These are phyloP conservation scores for Fraxinus anomala DNA, from an alignment of 257 asterid species.

Conservation along the genomic window DNA sequence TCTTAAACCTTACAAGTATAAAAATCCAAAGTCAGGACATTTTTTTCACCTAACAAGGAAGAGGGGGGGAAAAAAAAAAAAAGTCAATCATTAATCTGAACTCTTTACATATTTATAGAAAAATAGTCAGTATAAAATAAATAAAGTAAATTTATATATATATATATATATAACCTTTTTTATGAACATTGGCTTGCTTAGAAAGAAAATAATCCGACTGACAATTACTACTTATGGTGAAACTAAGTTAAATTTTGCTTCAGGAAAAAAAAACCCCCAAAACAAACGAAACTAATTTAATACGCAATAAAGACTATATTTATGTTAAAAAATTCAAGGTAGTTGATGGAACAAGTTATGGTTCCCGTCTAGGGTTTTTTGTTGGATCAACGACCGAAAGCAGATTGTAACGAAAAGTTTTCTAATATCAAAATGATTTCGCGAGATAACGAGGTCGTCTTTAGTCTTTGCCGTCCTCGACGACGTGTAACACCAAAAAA, in stretches of 20 bases:
- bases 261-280: too few relatives aligned
- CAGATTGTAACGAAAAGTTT: constrained; percentile 26
- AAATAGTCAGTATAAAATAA: too few relatives aligned
- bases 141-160: too few relatives aligned
- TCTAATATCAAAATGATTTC: constrained; percentile 12
- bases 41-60: constrained; percentile 1
- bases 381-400: constrained; percentile 37
- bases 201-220: background rate
- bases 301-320: background rate
- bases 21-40: background rate
- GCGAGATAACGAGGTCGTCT: background rate
- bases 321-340: background rate
- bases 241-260: too few relatives aligned
- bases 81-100: background rate
- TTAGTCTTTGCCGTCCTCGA: constrained; percentile 2
- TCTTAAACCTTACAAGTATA: background rate
- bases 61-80: background rate
- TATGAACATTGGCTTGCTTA: background rate
- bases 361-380: constrained; percentile 49
- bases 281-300: too few relatives aligned
- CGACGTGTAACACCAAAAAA: constrained; percentile 18
- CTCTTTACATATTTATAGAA: background rate
- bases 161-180: too few relatives aligned
- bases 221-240: too few relatives aligned
- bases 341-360: constrained; percentile 36